phyloP scores from a whole-genome alignment of 2,329 filamentous ascomycete species.

The Cercospora canescens region DNA sequence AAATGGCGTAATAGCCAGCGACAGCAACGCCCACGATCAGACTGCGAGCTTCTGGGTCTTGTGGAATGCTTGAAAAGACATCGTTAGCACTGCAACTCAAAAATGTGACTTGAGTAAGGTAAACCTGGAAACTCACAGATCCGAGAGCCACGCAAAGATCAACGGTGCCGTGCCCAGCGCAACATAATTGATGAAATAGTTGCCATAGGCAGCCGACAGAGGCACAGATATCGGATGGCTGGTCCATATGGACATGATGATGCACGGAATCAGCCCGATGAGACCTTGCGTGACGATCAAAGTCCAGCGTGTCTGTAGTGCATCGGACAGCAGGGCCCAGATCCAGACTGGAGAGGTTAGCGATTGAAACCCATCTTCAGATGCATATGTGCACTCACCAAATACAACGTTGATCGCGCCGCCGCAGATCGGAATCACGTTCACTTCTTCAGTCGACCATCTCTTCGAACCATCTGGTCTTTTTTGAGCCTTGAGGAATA shows the following conservation, averaged over 20 bases:
- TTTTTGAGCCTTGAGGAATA: conserved; percentile 45
- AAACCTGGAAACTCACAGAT: conserved; percentile 35
- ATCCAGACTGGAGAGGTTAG: conserved; percentile 46
- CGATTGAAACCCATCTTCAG: neutral
- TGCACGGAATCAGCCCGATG: conserved; percentile 50
- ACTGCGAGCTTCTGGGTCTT: conserved; percentile 52
- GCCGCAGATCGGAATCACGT: conserved; percentile 52
- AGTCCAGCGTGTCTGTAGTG: conserved; percentile 52
- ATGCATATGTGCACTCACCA: neutral
- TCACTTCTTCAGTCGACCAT: conserved; percentile 49
- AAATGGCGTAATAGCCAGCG: conserved; percentile 52
- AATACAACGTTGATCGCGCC: conserved; percentile 52
- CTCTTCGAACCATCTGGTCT: conserved; percentile 43
- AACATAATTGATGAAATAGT: conserved; percentile 54
- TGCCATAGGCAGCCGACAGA: conserved; percentile 51
- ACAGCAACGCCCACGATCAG: conserved; percentile 53
- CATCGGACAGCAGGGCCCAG: conserved; percentile 55
- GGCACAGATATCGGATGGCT: conserved; percentile 44
- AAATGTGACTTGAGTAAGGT: no score
- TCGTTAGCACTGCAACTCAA: neutral
- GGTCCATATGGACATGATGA: conserved; percentile 58
- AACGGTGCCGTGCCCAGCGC: conserved; percentile 53
- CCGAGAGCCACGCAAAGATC: conserved; percentile 55
- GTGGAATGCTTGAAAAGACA: conserved; percentile 37
- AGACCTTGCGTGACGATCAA: conserved; percentile 49